phyloP scores from a whole-genome alignment of 176 grass and related monocot genomes.

The Typha latifolia region DNA sequence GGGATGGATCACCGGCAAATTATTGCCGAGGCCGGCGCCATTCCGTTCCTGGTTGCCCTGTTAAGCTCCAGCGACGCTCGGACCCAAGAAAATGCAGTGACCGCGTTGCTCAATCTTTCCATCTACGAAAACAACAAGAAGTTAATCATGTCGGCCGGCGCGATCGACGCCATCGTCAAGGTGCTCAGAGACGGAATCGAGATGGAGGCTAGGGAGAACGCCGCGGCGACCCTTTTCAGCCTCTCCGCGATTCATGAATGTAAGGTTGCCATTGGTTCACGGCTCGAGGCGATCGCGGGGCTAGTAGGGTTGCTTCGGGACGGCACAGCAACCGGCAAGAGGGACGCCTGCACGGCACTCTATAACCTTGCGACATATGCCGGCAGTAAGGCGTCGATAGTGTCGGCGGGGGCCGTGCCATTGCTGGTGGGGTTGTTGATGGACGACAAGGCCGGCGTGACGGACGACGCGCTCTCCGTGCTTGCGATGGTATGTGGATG shows the following conservation, averaged over 20 bases:
- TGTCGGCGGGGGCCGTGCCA: not conserved
- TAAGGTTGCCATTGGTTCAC: not conserved
- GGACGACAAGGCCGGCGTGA: not conserved
- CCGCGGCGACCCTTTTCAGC: conserved; percentile 13
- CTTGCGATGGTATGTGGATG: not conserved
- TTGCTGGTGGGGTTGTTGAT: not conserved
- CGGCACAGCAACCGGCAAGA: conserved; percentile 1
- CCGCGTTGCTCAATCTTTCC: conserved; percentile 16
- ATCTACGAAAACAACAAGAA: conserved; percentile 12
- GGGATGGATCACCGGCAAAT: conserved; percentile 7
- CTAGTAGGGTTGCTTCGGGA: conserved; percentile 3
- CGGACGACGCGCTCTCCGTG: conserved; percentile 3
- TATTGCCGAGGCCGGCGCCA: conserved; percentile 14
- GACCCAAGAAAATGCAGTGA: conserved; percentile 2
- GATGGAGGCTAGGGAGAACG: conserved; percentile 11
- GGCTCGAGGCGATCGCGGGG: not conserved
- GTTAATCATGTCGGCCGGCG: conserved; percentile 11
- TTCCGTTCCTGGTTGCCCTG: conserved; percentile 11
- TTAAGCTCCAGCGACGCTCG: not conserved
- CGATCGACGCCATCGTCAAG: conserved; percentile 9
- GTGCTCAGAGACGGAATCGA: not conserved
- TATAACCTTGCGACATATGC: not conserved
- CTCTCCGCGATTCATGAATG: conserved; percentile 1
- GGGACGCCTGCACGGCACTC: conserved; percentile 5
- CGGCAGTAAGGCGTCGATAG: not conserved